Percentiles rank a stretch among this genome's conserved stretches.
Evolutionary conservation across 148 eudicot genomes (phyloP).

Genomic region (Diospyros lotus): DNA sequence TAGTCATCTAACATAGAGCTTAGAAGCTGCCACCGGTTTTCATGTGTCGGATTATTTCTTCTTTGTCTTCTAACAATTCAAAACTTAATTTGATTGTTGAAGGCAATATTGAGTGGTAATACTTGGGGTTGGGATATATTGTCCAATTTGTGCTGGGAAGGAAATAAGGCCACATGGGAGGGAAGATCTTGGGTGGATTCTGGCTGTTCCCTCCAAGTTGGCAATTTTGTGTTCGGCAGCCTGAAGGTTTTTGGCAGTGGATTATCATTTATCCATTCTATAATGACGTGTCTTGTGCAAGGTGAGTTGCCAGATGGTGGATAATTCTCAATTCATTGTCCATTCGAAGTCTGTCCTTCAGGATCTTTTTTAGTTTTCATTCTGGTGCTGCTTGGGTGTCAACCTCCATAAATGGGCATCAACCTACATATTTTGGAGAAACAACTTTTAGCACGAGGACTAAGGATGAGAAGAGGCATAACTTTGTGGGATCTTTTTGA

Average conservation of each 20-base stretch:
- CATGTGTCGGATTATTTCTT: neutral
- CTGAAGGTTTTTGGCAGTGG: slow-evolving; percentile 18
- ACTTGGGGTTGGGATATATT: slow-evolving; percentile 21
- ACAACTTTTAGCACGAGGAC: slow-evolving; percentile 14
- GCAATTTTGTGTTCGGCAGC: slow-evolving; percentile 25
- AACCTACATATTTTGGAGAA: slow-evolving; percentile 17
- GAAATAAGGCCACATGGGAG: slow-evolving; percentile 28
- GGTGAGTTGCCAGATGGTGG: slow-evolving; percentile 39
- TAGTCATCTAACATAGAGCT: slow-evolving; percentile 1
- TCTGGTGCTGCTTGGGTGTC: slow-evolving; percentile 6
- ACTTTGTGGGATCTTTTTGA: slow-evolving; percentile 1
- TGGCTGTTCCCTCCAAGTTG: slow-evolving; percentile 17
- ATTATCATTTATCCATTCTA: slow-evolving; percentile 30
- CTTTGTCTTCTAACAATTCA: slow-evolving; percentile 20
- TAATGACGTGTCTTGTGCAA: slow-evolving; percentile 28
- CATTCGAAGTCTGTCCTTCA: slow-evolving; percentile 15
- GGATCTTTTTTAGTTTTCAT: slow-evolving; percentile 6
- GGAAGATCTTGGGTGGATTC: slow-evolving; percentile 18
- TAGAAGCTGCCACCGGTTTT: slow-evolving; percentile 10
- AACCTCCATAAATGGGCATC: neutral
- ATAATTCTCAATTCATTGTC: slow-evolving; percentile 39
- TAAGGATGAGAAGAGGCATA: neutral
- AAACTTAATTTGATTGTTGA: slow-evolving; percentile 29
- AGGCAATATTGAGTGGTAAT: slow-evolving; percentile 30
- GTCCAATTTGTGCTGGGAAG: slow-evolving; percentile 29